These are phyloP conservation scores for Dentipellis sp. DNA, from an alignment of 768 basidiomycete species.

Conservation along the genomic window DNA sequence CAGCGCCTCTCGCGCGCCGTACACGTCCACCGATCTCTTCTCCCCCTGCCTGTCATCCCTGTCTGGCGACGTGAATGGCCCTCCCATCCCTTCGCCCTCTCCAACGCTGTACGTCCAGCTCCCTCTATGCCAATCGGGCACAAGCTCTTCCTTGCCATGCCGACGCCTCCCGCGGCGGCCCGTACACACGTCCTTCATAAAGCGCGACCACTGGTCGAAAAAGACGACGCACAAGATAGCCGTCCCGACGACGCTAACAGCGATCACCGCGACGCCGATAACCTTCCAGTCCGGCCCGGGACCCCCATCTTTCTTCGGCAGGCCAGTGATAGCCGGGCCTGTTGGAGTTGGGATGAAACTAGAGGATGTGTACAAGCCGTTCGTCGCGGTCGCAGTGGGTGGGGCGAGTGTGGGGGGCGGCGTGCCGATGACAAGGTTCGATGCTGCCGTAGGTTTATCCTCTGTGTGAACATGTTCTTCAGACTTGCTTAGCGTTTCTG, in stretches of 20 bases:
- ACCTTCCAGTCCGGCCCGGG: conserved; percentile 46
- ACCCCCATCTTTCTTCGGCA: neutral
- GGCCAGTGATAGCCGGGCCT: neutral
- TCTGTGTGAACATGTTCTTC: neutral
- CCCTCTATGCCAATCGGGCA: conserved; percentile 55
- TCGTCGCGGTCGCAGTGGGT: neutral
- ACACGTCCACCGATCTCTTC: neutral
- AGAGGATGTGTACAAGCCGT: neutral
- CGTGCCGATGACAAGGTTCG: neutral
- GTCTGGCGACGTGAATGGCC: neutral
- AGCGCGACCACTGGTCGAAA: conserved; percentile 65
- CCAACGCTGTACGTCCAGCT: conserved; percentile 41
- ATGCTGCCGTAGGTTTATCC: neutral
- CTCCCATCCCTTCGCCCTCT: conserved; percentile 5
- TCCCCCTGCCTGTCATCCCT: neutral
- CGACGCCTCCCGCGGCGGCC: conserved; percentile 21
- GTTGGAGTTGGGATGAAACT: neutral
- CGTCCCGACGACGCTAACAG: conserved; percentile 48
- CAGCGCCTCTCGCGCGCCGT: neutral
- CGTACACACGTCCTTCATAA: conserved; percentile 41
- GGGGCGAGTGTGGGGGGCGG: neutral
- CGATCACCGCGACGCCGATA: conserved; percentile 56
- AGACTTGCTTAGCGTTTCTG: neutral
- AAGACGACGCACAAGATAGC: conserved; percentile 51
- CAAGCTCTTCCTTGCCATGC: conserved; percentile 40